Evolutionary conservation across 192 early-diverging fungal genomes (phyloP).

Genomic region (Gryganskiella cystojenkinii): DNA sequence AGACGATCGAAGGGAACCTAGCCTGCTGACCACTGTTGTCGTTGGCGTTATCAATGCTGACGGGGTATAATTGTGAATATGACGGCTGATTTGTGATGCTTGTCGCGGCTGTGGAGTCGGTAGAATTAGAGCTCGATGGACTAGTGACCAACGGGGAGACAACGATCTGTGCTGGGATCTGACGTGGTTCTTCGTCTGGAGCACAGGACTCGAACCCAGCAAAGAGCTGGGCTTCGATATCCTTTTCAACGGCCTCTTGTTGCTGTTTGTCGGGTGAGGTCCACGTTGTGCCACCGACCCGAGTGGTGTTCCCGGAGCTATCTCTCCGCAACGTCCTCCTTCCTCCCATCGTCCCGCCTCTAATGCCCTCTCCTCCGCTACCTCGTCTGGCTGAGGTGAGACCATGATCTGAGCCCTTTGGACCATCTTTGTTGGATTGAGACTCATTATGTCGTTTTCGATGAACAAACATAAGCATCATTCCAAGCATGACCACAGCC

Average conservation of each 20-base stretch:
- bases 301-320: too few relatives aligned
- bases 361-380: too few relatives aligned
- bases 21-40: neutral
- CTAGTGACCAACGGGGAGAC: neutral
- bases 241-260: neutral
- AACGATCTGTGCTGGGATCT: neutral
- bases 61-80: neutral
- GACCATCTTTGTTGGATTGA: too few relatives aligned
- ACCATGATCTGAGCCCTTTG: too few relatives aligned
- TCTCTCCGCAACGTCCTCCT: too few relatives aligned
- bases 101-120: neutral
- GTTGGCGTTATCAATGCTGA: neutral
- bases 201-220: conserved; percentile 44
- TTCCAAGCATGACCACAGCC: too few relatives aligned
- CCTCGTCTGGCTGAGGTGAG: too few relatives aligned
- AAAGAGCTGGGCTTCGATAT: conserved; percentile 19
- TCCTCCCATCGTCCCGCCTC: too few relatives aligned
- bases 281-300: conserved; percentile 1
- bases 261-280: neutral
- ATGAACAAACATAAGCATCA: too few relatives aligned
- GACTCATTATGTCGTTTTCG: too few relatives aligned
- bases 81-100: neutral
- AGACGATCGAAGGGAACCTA: conserved; percentile 1
- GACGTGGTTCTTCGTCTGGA: conserved; percentile 18
- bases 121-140: neutral